phyloP scores from a whole-genome alignment of 306 rosid genomes.

The Geum urbanum region DNA sequence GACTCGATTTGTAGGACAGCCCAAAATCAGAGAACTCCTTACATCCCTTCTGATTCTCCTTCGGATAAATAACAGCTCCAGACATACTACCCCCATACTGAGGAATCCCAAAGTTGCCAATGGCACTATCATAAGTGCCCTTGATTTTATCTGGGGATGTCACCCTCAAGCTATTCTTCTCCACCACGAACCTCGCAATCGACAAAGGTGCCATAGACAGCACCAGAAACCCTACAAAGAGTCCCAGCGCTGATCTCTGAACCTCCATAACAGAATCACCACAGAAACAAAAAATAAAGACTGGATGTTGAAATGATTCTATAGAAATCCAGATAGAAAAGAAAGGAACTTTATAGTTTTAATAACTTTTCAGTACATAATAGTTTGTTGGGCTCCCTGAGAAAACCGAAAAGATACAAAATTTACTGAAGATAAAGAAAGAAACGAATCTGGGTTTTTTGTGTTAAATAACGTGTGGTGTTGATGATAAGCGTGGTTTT shows the following conservation, averaged over 20 bases:
- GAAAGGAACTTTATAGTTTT: not conserved
- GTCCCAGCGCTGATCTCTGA: conserved; percentile 38
- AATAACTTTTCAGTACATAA: not conserved
- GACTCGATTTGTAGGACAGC: conserved; percentile 57
- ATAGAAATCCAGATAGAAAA: not conserved
- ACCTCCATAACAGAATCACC: conserved; percentile 43
- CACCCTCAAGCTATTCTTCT: conserved; percentile 93
- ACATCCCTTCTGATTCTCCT: conserved; percentile 84
- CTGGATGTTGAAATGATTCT: conserved; percentile 22
- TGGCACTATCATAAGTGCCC: conserved; percentile 80
- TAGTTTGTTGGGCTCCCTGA: too few relatives aligned
- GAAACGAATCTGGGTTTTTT: too few relatives aligned
- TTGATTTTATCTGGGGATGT: conserved; percentile 80
- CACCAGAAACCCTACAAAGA: conserved; percentile 65
- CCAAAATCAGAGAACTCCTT: conserved; percentile 68
- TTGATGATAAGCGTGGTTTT: not conserved
- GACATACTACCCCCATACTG: conserved; percentile 99
- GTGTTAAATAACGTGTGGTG: too few relatives aligned
- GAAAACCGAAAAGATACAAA: too few relatives aligned
- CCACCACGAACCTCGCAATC: conserved; percentile 81
- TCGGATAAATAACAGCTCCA: conserved; percentile 73
- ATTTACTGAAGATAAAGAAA: too few relatives aligned
- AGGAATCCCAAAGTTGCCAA: conserved; percentile 98
- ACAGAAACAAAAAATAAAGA: conserved; percentile 14
- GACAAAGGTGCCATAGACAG: conserved; percentile 41